Evolutionary conservation across 371 early-diverging fungal genomes (phyloP), one percentile per base, ranked within the genome.

Genomic region (Cokeromyces recurvatus): DNA sequence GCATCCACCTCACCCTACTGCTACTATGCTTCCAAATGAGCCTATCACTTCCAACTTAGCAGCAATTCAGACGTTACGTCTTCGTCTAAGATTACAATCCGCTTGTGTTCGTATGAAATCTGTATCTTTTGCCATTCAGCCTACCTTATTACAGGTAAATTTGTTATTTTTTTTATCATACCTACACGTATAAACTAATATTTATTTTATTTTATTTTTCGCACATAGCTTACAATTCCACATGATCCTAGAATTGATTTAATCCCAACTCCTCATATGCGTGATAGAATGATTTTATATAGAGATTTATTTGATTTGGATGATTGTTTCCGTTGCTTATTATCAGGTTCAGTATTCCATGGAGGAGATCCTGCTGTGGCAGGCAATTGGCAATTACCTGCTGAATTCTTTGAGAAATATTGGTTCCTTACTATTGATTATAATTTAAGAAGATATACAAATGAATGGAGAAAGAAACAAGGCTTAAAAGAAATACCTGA

Each of bases 161-260:
- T 56, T 57, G 58, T 5, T 2, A 7, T 21, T 21, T 38, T 5
- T 2, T 27, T n/a, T n/a, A n/a, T n/a, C n/a, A n/a, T n/a, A n/a
- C n/a, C n/a, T n/a, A n/a, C n/a, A n/a, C n/a, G n/a, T n/a, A n/a
- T n/a, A n/a, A n/a, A n/a, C n/a, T n/a, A n/a, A n/a, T n/a, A n/a
- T n/a, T n/a, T n/a, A n/a, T n/a, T n/a, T n/a, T n/a, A n/a, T n/a
- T n/a, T n/a, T n/a, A n/a, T n/a, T n/a, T n/a, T n/a, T n/a, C n/a
- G n/a, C n/a, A n/a, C n/a, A 12, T 47, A 70, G 67, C 55, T 66
- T 15, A 64, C 71, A 4, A 56, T 77, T 39, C 77, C 79, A 5
- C 79, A 79, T 40, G 79, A 79, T 31, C 60, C 79, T 14, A 67
- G 79, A 6, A 79, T 79, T 23, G 79, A 79, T 38, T 46, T 76